These are phyloP conservation scores for Paraphoma chrysanthemicola DNA, from an alignment of 2,329 filamentous ascomycete species.

Conservation along the genomic window DNA sequence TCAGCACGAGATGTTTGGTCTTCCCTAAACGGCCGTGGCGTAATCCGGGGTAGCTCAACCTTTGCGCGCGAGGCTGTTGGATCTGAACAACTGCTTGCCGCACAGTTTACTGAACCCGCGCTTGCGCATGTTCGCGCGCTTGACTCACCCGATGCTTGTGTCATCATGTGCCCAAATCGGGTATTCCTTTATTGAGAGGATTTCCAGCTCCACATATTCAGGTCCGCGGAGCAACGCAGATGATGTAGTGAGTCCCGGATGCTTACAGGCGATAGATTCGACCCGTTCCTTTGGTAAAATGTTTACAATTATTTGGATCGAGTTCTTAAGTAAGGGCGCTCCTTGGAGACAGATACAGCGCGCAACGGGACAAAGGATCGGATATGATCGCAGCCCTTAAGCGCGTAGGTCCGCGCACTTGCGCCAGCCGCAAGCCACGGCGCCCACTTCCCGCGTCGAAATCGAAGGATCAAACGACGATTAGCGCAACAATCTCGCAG, in stretches of 20 bases:
- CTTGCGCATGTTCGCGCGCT: too few relatives aligned
- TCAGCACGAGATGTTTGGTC: not conserved
- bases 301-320: not conserved
- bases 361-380: not conserved
- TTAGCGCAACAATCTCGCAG: slow-evolving; percentile 11
- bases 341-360: not conserved
- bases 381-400: not conserved
- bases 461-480: not conserved
- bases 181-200: too few relatives aligned
- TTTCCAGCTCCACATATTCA: too few relatives aligned
- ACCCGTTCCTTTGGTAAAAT: not conserved
- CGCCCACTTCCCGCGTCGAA: not conserved
- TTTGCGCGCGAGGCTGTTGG: not conserved
- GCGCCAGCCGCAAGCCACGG: not conserved
- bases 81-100: not conserved
- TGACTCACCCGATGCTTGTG: too few relatives aligned
- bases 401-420: slow-evolving; percentile 3
- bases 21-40: not conserved
- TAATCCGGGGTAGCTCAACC: slow-evolving; percentile 3
- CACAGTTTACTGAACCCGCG: not conserved
- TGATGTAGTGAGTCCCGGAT: not conserved
- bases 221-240: too few relatives aligned
- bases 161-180: too few relatives aligned
- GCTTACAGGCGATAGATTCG: not conserved
- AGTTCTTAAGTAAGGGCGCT: not conserved